Evolutionary conservation across 2,329 filamentous ascomycete species (phyloP).

Genomic region (Podosphaera fusca): DNA sequence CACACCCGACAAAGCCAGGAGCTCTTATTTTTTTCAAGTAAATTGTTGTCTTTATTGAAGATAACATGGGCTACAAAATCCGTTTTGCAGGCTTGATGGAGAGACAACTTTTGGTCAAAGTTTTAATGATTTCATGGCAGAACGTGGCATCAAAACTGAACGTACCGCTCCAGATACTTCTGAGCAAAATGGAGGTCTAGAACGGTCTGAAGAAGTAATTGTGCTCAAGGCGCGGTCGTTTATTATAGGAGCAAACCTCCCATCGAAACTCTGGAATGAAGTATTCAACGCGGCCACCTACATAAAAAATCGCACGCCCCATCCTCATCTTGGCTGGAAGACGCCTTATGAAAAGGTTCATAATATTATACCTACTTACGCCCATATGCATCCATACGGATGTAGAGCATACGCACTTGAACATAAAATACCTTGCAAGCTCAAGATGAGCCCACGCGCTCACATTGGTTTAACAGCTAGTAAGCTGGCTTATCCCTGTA

Average conservation of each 20-base stretch:
- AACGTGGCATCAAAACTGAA: neutral
- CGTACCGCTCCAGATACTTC: neutral
- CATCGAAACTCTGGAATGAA: neutral
- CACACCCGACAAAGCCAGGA: neutral
- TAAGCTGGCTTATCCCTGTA: no score
- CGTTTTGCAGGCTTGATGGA: neutral
- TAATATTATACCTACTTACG: neutral
- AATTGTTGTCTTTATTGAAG: neutral
- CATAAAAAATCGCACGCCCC: no score
- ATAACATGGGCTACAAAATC: neutral
- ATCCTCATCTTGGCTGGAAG: no score
- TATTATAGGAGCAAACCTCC: neutral
- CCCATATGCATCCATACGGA: neutral
- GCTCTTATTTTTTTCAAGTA: neutral
- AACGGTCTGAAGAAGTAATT: neutral
- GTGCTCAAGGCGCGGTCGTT: neutral
- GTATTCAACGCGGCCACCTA: neutral
- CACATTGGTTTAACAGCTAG: neutral
- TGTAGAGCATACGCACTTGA: slow-evolving; percentile 1
- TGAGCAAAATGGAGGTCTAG: neutral
- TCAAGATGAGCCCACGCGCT: neutral
- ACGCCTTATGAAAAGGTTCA: neutral
- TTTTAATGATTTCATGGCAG: neutral
- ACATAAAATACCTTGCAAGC: neutral
- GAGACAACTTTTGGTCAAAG: neutral